Evolutionary conservation across 805 yeast genomes (phyloP).

Genomic region (Metschnikowia continentalis): DNA sequence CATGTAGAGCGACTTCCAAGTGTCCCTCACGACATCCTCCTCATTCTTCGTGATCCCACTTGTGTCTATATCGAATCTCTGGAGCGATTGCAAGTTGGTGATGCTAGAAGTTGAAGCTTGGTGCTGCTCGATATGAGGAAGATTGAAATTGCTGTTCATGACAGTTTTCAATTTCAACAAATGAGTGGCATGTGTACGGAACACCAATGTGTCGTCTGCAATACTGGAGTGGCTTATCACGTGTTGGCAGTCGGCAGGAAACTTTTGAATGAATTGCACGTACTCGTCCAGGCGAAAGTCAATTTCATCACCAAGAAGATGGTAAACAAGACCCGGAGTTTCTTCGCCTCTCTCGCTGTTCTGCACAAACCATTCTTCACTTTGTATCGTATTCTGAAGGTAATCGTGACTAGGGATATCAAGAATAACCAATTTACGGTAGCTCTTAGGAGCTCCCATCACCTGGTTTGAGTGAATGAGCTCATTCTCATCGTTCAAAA

Average conservation of each 20-base stretch:
- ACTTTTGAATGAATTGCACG: conserved; percentile 46
- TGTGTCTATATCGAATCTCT: conserved; percentile 24
- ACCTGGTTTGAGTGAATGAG: conserved; percentile 67
- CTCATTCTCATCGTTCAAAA: conserved; percentile 56
- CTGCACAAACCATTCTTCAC: conserved; percentile 30
- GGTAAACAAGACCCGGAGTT: conserved; percentile 59
- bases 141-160: conserved; percentile 41
- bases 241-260: conserved; percentile 53
- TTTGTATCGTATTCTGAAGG: conserved; percentile 25
- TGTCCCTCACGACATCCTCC: conserved; percentile 10
- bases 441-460: conserved; percentile 53
- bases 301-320: conserved; percentile 65
- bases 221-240: conserved; percentile 68
- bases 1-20: conserved; percentile 30
- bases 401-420: conserved; percentile 65
- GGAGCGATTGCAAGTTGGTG: conserved; percentile 29
- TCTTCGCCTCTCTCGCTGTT: conserved; percentile 28
- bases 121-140: conserved; percentile 29
- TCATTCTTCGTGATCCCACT: conserved; percentile 22
- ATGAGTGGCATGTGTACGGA: conserved; percentile 50
- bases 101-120: conserved; percentile 10
- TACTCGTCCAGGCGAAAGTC: conserved; percentile 43
- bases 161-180: conserved; percentile 56
- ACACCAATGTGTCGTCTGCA: conserved; percentile 58
- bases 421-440: conserved; percentile 59